Conservation (phyloP, 345 rosid genomes). For the Populus pruinosa region DNA sequence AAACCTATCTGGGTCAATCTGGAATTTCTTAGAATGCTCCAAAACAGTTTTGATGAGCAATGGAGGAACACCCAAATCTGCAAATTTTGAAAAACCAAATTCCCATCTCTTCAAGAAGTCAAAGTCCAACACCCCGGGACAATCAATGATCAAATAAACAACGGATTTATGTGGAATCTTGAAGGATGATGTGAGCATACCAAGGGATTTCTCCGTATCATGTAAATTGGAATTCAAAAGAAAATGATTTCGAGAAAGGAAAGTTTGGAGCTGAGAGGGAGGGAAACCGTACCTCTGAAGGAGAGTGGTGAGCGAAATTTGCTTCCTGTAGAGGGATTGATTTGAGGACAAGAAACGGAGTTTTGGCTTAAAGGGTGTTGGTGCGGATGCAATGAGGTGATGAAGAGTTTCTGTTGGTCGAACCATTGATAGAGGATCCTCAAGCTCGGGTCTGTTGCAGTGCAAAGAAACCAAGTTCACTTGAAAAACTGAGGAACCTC, state of each 20-base stretch:
- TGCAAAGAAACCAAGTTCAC: too few relatives aligned
- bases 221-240: constrained; percentile 40
- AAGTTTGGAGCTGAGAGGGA: constrained; percentile 44
- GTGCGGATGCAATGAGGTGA: too few relatives aligned
- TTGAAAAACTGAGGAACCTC: too few relatives aligned
- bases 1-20: constrained; percentile 46
- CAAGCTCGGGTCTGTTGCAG: too few relatives aligned
- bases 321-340: constrained; percentile 41
- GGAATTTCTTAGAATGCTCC: constrained; percentile 47
- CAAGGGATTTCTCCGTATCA: constrained; percentile 52
- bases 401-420: too few relatives aligned
- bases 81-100: constrained; percentile 20
- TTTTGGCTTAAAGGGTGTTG: too few relatives aligned
- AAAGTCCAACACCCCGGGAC: constrained; percentile 61
- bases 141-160: constrained; percentile 49
- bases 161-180: constrained; percentile 48
- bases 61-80: constrained; percentile 28
- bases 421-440: too few relatives aligned
- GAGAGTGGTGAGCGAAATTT: constrained; percentile 51
- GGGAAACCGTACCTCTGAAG: constrained; percentile 68
- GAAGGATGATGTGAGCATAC: constrained; percentile 48
- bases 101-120: constrained; percentile 66
- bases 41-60: constrained; percentile 43
- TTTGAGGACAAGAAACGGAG: constrained; percentile 16
- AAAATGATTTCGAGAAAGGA: constrained; percentile 41